Evolutionary conservation across 1,284 basidiomycete genomes (phyloP).

Genomic region (Malassezia psittaci): DNA sequence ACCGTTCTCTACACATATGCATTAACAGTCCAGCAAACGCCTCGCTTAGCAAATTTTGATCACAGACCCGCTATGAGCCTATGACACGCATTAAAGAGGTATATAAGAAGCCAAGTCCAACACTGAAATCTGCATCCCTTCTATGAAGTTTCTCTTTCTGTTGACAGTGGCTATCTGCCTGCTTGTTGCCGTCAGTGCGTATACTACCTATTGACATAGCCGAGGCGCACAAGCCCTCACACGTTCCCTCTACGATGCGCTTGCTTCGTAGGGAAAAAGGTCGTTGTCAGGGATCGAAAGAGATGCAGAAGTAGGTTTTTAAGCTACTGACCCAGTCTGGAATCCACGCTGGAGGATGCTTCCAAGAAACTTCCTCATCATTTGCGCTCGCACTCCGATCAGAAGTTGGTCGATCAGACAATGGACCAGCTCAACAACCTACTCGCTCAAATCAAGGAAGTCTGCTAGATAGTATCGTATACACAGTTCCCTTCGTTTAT

Average conservation of each 20-base stretch:
- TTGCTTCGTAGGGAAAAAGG: not conserved
- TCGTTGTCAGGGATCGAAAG: not conserved
- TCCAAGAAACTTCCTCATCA: not conserved
- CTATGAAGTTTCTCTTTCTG: not conserved
- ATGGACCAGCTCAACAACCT: not conserved
- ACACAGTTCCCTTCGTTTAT: too few relatives aligned
- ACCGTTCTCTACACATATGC: too few relatives aligned
- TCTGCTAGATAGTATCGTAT: not conserved
- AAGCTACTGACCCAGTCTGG: not conserved
- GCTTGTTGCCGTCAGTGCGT: not conserved
- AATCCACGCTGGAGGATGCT: not conserved
- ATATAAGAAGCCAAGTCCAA: too few relatives aligned
- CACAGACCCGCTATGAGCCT: too few relatives aligned
- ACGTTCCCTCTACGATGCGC: not conserved
- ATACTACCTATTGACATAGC: not conserved
- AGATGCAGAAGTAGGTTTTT: slow-evolving; percentile 4
- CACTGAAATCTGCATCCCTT: too few relatives aligned
- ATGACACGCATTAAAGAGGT: too few relatives aligned
- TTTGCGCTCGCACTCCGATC: not conserved
- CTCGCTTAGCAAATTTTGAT: too few relatives aligned
- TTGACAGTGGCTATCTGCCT: not conserved
- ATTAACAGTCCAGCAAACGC: too few relatives aligned
- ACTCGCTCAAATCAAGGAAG: not conserved
- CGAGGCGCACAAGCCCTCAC: not conserved
- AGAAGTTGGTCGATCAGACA: not conserved